These are phyloP conservation scores for Petunia axillaris DNA, from an alignment of 257 asterid species.

Conservation along the genomic window DNA sequence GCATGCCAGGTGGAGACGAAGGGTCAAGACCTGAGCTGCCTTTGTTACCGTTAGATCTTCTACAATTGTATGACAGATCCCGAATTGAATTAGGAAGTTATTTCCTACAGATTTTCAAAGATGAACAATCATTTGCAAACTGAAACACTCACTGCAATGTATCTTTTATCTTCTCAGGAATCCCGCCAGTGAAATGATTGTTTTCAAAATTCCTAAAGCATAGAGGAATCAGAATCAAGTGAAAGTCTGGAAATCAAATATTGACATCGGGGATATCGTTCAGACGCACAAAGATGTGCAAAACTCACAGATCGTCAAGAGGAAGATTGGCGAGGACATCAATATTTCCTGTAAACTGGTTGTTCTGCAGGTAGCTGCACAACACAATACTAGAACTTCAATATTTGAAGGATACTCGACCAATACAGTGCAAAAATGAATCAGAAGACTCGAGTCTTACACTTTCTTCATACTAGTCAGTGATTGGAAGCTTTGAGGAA, in stretches of 20 bases:
- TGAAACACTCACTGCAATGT: slow-evolving; percentile 64
- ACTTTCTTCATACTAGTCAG: slow-evolving; percentile 57
- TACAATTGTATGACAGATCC: slow-evolving; percentile 29
- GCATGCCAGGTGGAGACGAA: slow-evolving; percentile 93
- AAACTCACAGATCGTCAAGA: slow-evolving; percentile 73
- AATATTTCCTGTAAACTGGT: slow-evolving; percentile 89
- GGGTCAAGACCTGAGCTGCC: slow-evolving; percentile 79
- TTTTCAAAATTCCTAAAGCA: slow-evolving; percentile 72
- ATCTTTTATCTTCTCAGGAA: slow-evolving; percentile 68
- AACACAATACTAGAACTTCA: slow-evolving; percentile 11
- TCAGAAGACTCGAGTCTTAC: slow-evolving; percentile 50
- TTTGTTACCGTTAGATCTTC: slow-evolving; percentile 69
- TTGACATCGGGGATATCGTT: background rate
- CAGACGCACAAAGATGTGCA: background rate
- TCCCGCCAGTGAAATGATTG: slow-evolving; percentile 87
- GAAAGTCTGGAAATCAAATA: background rate
- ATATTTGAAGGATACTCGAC: background rate
- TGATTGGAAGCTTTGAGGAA: slow-evolving; percentile 74
- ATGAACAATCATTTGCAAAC: slow-evolving; percentile 11
- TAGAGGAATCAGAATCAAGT: slow-evolving; percentile 11
- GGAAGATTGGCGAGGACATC: slow-evolving; percentile 91
- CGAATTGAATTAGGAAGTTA: background rate
- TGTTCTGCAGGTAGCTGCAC: slow-evolving; percentile 84
- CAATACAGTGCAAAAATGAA: background rate
- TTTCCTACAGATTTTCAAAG: background rate